A percentile compares a stretch with the other conserved stretches of the same genome.
These are phyloP conservation scores for Trametes gibbosa DNA, from an alignment of 768 basidiomycete genomes.

Conservation along the genomic window DNA sequence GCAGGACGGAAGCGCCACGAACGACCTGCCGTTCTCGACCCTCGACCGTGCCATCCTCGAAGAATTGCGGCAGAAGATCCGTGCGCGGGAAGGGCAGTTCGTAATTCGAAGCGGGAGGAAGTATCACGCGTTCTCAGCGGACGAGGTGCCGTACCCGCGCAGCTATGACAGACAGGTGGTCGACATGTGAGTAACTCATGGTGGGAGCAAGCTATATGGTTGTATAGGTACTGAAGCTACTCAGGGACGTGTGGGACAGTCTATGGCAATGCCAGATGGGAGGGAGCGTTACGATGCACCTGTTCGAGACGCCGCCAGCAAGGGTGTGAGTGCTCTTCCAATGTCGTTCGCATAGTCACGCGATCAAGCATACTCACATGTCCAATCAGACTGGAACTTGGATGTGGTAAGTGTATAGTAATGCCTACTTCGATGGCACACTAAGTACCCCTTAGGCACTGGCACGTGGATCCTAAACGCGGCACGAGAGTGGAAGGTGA, in stretches of 20 bases:
- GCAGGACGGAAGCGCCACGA: slow-evolving; percentile 12
- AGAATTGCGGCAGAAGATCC: slow-evolving; percentile 51
- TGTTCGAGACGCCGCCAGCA: slow-evolving; percentile 55
- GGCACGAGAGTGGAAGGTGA: slow-evolving; percentile 61
- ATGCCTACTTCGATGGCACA: background rate
- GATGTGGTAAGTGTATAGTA: slow-evolving; percentile 54
- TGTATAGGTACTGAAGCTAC: background rate
- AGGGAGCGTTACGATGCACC: slow-evolving; percentile 62
- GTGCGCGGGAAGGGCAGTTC: slow-evolving; percentile 56
- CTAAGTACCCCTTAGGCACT: slow-evolving; percentile 43
- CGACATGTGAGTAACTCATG: slow-evolving; percentile 56
- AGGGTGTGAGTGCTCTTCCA: slow-evolving; percentile 50
- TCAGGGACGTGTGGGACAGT: slow-evolving; percentile 70
- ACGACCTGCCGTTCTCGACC: slow-evolving; percentile 47
- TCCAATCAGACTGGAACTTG: slow-evolving; percentile 57
- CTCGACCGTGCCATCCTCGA: slow-evolving; percentile 60
- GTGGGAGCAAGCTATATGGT: background rate
- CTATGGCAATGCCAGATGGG: slow-evolving; percentile 44
- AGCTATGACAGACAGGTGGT: slow-evolving; percentile 60
- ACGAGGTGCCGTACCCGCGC: slow-evolving; percentile 66
- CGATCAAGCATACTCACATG: slow-evolving; percentile 1
- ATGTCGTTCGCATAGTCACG: background rate
- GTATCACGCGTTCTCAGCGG: slow-evolving; percentile 50
- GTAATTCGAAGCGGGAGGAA: slow-evolving; percentile 46
- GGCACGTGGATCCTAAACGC: slow-evolving; percentile 72